phyloP scores from a whole-genome alignment of 495 filamentous ascomycete species.

The Aspergillus nidulans region DNA sequence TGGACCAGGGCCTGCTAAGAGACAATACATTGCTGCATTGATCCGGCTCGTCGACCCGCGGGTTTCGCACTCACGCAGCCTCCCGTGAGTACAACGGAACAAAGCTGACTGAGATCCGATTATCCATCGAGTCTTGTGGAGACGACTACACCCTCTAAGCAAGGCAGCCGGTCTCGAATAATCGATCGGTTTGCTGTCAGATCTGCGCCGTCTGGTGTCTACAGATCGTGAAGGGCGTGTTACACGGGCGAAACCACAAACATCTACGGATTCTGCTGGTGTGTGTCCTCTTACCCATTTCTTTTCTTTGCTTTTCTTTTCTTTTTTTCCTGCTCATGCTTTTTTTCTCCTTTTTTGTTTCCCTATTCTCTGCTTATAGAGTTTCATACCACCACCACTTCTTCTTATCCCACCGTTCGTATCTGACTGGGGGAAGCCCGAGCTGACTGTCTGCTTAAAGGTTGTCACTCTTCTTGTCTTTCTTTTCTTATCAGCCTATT shows the following conservation, averaged over 20 bases:
- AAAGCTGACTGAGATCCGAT: neutral
- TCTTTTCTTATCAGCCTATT: constrained; percentile 6
- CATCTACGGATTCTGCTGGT: constrained; percentile 37
- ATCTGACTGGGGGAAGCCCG: neutral
- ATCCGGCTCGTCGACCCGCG: neutral
- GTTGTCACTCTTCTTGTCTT: constrained; percentile 3
- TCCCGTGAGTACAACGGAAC: neutral
- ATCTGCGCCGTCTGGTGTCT: constrained; percentile 27
- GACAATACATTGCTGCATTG: neutral
- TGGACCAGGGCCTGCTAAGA: neutral
- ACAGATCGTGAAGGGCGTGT: constrained; percentile 27
- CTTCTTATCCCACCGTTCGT: neutral
- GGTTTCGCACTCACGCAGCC: neutral
- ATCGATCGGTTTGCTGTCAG: constrained; percentile 22
- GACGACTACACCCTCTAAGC: constrained; percentile 1
- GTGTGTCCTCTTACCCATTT: constrained; percentile 23
- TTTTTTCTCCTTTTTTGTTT: constrained; percentile 7
- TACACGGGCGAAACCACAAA: constrained; percentile 37
- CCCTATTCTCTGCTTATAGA: constrained; percentile 12
- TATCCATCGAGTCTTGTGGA: neutral
- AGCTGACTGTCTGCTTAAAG: neutral
- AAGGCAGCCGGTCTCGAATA: constrained; percentile 21
- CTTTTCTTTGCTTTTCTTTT: constrained; percentile 6
- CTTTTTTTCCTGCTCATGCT: neutral
- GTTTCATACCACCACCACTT: neutral